Base-by-base conservation (phyloP, 75 land plant species). In the Pseudotsuga menziesii region DNA sequence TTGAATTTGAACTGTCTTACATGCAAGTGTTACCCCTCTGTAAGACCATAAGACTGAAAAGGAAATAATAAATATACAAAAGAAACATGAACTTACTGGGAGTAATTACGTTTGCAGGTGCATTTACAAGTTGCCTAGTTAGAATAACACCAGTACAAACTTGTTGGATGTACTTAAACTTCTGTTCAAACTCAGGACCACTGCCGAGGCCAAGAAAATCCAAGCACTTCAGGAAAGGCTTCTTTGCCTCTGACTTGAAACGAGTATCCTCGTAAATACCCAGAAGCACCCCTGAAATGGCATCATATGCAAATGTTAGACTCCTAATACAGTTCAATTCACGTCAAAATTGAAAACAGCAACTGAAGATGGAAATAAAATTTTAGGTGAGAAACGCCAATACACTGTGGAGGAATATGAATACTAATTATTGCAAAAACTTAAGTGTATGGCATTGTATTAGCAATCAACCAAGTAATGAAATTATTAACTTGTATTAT, bases 41-140 rank as follows among this genome's bases (percentile, higher is more conserved):
- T 48, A 11, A 48, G 54, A 12, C 54, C 54, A 48, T 48, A 48
- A 48, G 54, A 48, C 54, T 48, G 54, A 48, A 48, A 48, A 48
- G 54, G n/a, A n/a, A n/a, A n/a, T n/a, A n/a, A n/a, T 2, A 48
- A 48, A 48, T 9, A 48, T 48, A 12, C 54, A 48, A 48, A 48
- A 48, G 8, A 48, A 9, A 0, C 54, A 48, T 48, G 9, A 22
- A 85, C 87, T 26, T 80, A 93, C 96, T 92, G 22, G 99, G 99
- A 23, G 95, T 92, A 55, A 97, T 95, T 6, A 97, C 93, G 80
- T 97, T 97, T 12, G 98, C 91, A 32, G 99, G 98, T 25, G 98
- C 90, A 84, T 97, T 97, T 41, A 94, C 98, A 72, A 97, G 98
- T 78, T 97, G 86, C 73, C 78, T 92, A 44, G 92, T 89, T 22